These are phyloP conservation scores for Aspergillus puulaauensis DNA, from an alignment of 2,329 filamentous ascomycete species.

Conservation along the genomic window DNA sequence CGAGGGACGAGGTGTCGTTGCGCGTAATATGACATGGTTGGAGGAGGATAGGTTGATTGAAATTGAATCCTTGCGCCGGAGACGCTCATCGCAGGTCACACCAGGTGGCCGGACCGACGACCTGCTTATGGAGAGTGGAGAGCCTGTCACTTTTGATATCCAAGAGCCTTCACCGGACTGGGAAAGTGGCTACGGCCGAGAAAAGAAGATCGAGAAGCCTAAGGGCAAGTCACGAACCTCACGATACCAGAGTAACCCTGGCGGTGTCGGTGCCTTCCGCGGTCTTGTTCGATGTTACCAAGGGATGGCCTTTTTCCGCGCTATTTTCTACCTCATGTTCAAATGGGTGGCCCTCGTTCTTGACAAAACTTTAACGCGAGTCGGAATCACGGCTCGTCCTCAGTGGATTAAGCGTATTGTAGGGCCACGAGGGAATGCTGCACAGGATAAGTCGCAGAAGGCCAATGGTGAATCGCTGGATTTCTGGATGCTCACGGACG, in stretches of 20 bases:
- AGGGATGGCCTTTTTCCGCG: conserved; percentile 72
- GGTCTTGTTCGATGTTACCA: conserved; percentile 73
- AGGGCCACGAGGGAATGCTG: conserved; percentile 25
- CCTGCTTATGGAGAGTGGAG: conserved; percentile 31
- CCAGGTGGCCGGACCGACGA: conserved; percentile 16
- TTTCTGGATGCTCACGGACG: conserved; percentile 55
- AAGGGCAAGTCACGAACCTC: conserved; percentile 34
- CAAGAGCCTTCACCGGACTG: conserved; percentile 34
- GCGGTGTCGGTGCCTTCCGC: conserved; percentile 77
- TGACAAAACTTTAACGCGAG: conserved; percentile 53
- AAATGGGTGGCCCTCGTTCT: conserved; percentile 58
- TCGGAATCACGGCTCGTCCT: conserved; percentile 64
- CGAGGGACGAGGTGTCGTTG: conserved; percentile 73
- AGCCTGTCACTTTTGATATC: conserved; percentile 35
- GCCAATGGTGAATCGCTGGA: conserved; percentile 38
- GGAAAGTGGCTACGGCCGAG: conserved; percentile 48
- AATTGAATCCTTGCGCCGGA: conserved; percentile 56
- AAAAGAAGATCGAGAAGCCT: conserved; percentile 45
- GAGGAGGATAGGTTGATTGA: conserved; percentile 83
- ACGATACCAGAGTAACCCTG: conserved; percentile 39
- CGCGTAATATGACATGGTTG: conserved; percentile 81
- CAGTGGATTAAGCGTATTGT: conserved; percentile 56
- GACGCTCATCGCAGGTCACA: conserved; percentile 17
- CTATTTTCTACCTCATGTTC: conserved; percentile 66
- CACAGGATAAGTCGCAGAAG: conserved; percentile 13